phyloP scores from a whole-genome alignment of 2,329 filamentous ascomycete genomes.

The Onygena corvina region DNA sequence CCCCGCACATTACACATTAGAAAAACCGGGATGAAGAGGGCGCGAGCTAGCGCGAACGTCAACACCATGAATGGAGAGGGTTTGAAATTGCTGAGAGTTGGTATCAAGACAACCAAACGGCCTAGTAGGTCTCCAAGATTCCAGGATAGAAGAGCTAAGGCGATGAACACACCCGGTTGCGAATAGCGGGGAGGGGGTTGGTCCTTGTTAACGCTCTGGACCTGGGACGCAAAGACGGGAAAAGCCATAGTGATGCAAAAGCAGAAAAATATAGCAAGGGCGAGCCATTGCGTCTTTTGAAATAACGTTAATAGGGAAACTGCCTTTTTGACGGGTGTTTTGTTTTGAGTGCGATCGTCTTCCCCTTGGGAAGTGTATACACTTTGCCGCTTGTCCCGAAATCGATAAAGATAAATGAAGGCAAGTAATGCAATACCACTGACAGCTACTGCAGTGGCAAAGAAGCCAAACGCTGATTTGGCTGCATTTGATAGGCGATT shows the following conservation, averaged over 20 bases:
- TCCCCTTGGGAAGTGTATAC: conserved; percentile 14
- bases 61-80: conserved; percentile 58
- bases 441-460: conserved; percentile 71
- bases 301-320: conserved; percentile 56
- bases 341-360: conserved; percentile 25
- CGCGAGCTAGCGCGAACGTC: conserved; percentile 50
- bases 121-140: conserved; percentile 77
- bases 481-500: conserved; percentile 38
- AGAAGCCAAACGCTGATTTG: conserved; percentile 77
- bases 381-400: conserved; percentile 26
- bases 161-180: conserved; percentile 66
- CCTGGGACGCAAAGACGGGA: conserved; percentile 74
- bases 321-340: conserved; percentile 28
- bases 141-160: conserved; percentile 84
- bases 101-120: conserved; percentile 52
- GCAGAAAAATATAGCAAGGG: conserved; percentile 64
- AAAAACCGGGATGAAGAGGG: conserved; percentile 71
- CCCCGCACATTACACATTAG: conserved; percentile 78
- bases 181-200: conserved; percentile 49
- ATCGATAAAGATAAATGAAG: conserved; percentile 60
- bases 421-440: conserved; percentile 58
- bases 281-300: conserved; percentile 65
- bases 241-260: conserved; percentile 88
- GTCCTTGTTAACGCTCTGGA: conserved; percentile 38
- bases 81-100: conserved; percentile 43